phyloP scores from a whole-genome alignment of 108 stramenopile genomes.

The Stephanodiscus triporus region DNA sequence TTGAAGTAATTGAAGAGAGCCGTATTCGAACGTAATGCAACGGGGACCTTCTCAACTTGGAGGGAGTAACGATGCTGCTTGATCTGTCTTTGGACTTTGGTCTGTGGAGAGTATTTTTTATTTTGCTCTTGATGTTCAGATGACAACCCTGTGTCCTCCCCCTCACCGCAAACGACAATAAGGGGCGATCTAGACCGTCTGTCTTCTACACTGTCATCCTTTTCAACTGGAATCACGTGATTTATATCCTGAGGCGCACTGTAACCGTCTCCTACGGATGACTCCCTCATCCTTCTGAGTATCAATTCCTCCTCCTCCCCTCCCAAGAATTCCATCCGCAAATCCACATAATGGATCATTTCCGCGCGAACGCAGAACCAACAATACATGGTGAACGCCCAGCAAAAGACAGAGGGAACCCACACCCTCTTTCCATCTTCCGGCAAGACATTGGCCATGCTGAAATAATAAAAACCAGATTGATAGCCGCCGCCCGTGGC shows the following conservation, averaged over 20 bases:
- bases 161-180: conserved; percentile 30
- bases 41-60: conserved; percentile 84
- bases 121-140: conserved; percentile 13
- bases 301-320: conserved; percentile 53
- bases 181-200: conserved; percentile 34
- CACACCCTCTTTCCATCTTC: conserved; percentile 72
- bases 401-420: conserved; percentile 87
- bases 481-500: conserved; percentile 67
- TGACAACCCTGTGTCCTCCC: conserved; percentile 4
- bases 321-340: conserved; percentile 75
- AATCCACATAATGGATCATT: conserved; percentile 85
- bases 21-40: conserved; percentile 74
- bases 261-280: conserved; percentile 7
- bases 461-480: conserved; percentile 83
- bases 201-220: conserved; percentile 31
- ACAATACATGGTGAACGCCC: conserved; percentile 77
- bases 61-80: conserved; percentile 80
- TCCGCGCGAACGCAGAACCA: conserved; percentile 87
- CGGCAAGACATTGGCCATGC: conserved; percentile 76
- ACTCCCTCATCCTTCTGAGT: not conserved
- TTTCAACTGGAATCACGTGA: not conserved
- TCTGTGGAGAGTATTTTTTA: not conserved
- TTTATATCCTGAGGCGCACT: conserved; percentile 20
- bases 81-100: conserved; percentile 16
- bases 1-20: conserved; percentile 88